Evolutionary conservation across 768 basidiomycete species (phyloP).

Genomic region (Megacollybia marginata): DNA sequence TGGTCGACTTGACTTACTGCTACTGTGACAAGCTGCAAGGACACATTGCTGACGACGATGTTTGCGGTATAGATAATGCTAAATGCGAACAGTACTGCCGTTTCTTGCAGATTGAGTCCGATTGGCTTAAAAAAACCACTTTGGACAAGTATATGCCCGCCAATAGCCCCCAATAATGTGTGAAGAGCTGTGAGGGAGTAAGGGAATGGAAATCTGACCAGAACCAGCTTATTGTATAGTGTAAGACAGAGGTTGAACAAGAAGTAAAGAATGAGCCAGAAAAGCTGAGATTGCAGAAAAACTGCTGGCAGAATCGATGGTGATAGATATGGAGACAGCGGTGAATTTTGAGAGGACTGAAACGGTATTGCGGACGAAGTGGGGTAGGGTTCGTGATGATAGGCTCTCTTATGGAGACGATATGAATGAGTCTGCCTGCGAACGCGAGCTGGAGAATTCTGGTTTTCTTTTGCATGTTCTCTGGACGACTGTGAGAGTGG

Average conservation of each 20-base stretch:
- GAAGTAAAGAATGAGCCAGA: slow-evolving; percentile 83
- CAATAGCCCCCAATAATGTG: slow-evolving; percentile 77
- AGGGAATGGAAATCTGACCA: slow-evolving; percentile 90
- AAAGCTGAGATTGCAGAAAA: slow-evolving; percentile 18
- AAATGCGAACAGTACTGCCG: slow-evolving; percentile 66
- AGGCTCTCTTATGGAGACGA: slow-evolving; percentile 8
- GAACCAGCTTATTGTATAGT: slow-evolving; percentile 90
- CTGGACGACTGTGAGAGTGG: not conserved
- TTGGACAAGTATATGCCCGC: slow-evolving; percentile 61
- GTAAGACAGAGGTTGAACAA: slow-evolving; percentile 87
- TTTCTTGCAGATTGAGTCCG: slow-evolving; percentile 41
- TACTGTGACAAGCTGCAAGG: slow-evolving; percentile 80
- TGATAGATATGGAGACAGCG: not conserved
- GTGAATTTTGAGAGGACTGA: not conserved
- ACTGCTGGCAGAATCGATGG: not conserved
- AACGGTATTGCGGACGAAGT: not conserved
- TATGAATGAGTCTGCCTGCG: no score
- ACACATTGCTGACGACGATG: slow-evolving; percentile 91
- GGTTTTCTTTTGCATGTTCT: not conserved
- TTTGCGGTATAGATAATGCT: slow-evolving; percentile 90
- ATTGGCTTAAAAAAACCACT: slow-evolving; percentile 53
- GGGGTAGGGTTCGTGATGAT: slow-evolving; percentile 14
- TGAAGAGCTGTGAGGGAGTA: slow-evolving; percentile 94
- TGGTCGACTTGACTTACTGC: slow-evolving; percentile 48
- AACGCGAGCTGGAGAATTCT: not conserved